Conservation (phyloP, 1,284 basidiomycete species). For the Cutaneotrichosporon sp. region DNA sequence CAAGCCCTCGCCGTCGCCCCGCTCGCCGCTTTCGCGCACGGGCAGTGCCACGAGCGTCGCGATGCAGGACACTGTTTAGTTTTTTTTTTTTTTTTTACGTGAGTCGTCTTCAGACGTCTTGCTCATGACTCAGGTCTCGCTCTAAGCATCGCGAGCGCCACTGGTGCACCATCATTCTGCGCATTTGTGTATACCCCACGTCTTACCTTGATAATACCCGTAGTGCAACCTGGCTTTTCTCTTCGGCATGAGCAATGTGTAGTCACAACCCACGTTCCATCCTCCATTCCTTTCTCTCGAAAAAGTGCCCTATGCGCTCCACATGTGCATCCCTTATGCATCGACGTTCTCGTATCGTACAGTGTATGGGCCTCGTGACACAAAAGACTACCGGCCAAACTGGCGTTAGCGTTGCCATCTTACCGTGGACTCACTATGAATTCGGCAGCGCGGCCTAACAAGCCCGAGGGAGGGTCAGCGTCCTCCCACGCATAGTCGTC, state of each 20-base stretch:
- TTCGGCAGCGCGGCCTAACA: constrained; percentile 16
- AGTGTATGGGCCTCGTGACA: neutral
- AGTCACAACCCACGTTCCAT: neutral
- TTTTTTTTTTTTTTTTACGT: too few relatives aligned
- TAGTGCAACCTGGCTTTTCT: neutral
- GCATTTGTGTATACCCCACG: too few relatives aligned
- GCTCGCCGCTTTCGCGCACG: too few relatives aligned
- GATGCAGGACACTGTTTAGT: too few relatives aligned
- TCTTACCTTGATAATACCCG: too few relatives aligned
- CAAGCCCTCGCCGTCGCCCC: too few relatives aligned
- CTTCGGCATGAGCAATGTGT: neutral
- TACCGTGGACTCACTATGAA: constrained; percentile 16
- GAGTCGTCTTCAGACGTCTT: too few relatives aligned
- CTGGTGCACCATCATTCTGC: too few relatives aligned
- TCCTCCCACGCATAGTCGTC: constrained; percentile 38
- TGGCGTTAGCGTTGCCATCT: constrained; percentile 8
- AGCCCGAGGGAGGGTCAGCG: constrained; percentile 28
- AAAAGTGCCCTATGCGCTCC: neutral
- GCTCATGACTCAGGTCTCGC: too few relatives aligned
- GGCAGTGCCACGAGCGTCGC: too few relatives aligned
- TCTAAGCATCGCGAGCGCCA: too few relatives aligned
- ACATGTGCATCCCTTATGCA: constrained; percentile 14
- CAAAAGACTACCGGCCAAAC: constrained; percentile 16
- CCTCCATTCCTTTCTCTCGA: neutral
- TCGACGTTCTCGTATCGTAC: constrained; percentile 11